Evolutionary conservation across 2,329 filamentous ascomycete species (phyloP).

Genomic region (Alternaria burnsii): DNA sequence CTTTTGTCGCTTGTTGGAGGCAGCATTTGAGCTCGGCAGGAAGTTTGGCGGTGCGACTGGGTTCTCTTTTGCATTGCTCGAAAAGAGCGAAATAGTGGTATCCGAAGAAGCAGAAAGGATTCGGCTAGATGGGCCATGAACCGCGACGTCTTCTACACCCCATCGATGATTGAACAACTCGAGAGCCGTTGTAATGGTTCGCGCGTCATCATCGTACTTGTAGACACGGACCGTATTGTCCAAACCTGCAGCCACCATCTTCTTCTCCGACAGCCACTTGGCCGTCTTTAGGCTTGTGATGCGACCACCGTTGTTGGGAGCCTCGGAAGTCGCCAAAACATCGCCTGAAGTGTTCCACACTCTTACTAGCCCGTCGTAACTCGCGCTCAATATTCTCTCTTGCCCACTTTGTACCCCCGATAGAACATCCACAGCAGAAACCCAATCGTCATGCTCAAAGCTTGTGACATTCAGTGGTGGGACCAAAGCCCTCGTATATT

Average conservation of each 20-base stretch:
- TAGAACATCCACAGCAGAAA: slow-evolving; percentile 84
- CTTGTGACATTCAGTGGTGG: slow-evolving; percentile 89
- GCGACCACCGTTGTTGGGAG: slow-evolving; percentile 69
- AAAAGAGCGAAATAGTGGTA: slow-evolving; percentile 87
- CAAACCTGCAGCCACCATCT: slow-evolving; percentile 82
- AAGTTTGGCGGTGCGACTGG: slow-evolving; percentile 75
- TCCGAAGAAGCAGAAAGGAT: slow-evolving; percentile 88
- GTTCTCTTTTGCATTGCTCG: slow-evolving; percentile 76
- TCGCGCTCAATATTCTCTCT: slow-evolving; percentile 85
- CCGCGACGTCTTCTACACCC: slow-evolving; percentile 76
- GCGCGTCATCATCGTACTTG: slow-evolving; percentile 78
- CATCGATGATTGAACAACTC: slow-evolving; percentile 86
- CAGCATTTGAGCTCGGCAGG: slow-evolving; percentile 71
- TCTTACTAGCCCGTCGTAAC: slow-evolving; percentile 87
- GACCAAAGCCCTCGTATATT: slow-evolving; percentile 91
- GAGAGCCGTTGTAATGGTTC: slow-evolving; percentile 73
- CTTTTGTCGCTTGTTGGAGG: slow-evolving; percentile 79
- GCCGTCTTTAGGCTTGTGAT: slow-evolving; percentile 79
- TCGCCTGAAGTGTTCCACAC: slow-evolving; percentile 90
- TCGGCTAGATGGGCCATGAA: slow-evolving; percentile 76
- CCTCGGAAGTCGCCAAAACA: slow-evolving; percentile 77
- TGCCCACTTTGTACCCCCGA: slow-evolving; percentile 67
- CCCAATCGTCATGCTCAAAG: slow-evolving; percentile 98
- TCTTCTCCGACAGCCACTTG: slow-evolving; percentile 79
- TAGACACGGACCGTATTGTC: slow-evolving; percentile 89